A percentile compares a stretch with the other conserved stretches of the same genome.
Evolutionary conservation across 2,329 filamentous ascomycete genomes (phyloP).

Genomic region (Diaporthe sp.): DNA sequence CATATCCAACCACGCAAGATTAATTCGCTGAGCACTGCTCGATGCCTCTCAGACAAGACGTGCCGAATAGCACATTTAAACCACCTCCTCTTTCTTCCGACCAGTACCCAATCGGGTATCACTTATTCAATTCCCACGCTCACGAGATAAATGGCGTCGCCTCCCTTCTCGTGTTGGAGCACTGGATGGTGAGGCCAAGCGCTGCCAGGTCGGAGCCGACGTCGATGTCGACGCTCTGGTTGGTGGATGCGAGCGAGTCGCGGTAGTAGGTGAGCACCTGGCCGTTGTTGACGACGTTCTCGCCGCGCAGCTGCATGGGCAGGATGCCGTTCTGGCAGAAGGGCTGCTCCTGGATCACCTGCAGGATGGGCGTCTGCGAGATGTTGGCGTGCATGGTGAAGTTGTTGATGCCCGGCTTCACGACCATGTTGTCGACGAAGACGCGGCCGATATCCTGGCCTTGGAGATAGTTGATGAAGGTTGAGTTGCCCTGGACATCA

Average conservation of each 20-base stretch:
- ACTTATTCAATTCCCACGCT: not conserved
- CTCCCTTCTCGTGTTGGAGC: slow-evolving; percentile 26
- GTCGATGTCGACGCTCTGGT: slow-evolving; percentile 66
- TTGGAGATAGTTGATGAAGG: slow-evolving; percentile 70
- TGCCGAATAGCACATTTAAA: not conserved
- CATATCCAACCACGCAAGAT: not conserved
- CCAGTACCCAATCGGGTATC: not conserved
- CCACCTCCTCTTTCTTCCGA: too few species aligned
- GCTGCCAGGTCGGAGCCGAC: slow-evolving; percentile 57
- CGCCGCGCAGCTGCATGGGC: slow-evolving; percentile 67
- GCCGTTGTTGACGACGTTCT: slow-evolving; percentile 63
- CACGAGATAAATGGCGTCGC: not conserved
- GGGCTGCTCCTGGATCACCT: slow-evolving; percentile 53
- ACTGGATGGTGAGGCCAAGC: slow-evolving; percentile 33
- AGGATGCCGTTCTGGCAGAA: slow-evolving; percentile 68
- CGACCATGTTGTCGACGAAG: slow-evolving; percentile 68
- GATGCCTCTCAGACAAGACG: not conserved
- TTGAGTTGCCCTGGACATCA: slow-evolving; percentile 67
- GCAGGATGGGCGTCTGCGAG: slow-evolving; percentile 62
- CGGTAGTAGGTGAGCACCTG: slow-evolving; percentile 68
- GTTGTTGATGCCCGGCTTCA: slow-evolving; percentile 70
- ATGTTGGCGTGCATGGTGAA: slow-evolving; percentile 67
- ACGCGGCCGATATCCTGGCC: slow-evolving; percentile 65
- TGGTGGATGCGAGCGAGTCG: slow-evolving; percentile 64
- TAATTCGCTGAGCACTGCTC: slow-evolving; percentile 9